These are phyloP conservation scores for Isabelozyma gotoi DNA, from an alignment of 805 yeast genomes.

Conservation along the genomic window DNA sequence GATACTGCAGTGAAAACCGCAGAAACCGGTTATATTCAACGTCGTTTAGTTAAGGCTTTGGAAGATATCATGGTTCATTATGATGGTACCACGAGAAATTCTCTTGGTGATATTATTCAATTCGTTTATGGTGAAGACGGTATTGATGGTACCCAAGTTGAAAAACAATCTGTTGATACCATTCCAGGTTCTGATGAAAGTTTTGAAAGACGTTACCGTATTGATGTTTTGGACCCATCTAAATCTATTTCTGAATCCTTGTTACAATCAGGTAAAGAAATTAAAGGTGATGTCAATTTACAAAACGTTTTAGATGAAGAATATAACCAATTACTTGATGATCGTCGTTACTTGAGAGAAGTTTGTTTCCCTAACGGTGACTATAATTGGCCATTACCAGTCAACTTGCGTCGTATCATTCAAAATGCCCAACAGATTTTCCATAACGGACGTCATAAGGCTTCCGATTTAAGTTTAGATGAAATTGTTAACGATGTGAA, in stretches of 20 bases:
- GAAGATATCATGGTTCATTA: conserved; percentile 98
- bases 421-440: conserved; percentile 98
- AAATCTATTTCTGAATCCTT: conserved; percentile 66
- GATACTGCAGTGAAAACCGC: conserved; percentile 99
- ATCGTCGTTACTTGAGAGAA: conserved; percentile 76
- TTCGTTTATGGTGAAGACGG: conserved; percentile 99
- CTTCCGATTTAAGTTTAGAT: conserved; percentile 83
- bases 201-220: conserved; percentile 80
- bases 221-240: conserved; percentile 75
- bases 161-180: conserved; percentile 92
- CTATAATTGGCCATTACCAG: conserved; percentile 96
- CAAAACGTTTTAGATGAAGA: conserved; percentile 84
- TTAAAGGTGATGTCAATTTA: conserved; percentile 81
- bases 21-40: conserved; percentile 97
- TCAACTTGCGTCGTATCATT: conserved; percentile 90
- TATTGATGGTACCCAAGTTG: conserved; percentile 96
- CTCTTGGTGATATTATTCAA: conserved; percentile 94
- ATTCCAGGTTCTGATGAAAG: conserved; percentile 88
- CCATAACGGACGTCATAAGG: conserved; percentile 86
- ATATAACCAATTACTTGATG: conserved; percentile 71
- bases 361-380: conserved; percentile 91
- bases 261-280: conserved; percentile 87
- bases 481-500: conserved; percentile 77
- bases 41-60: conserved; percentile 94
- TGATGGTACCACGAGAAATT: conserved; percentile 97